phyloP scores from a whole-genome alignment of 805 yeast species.

The Hanseniaspora jakobsenii region DNA sequence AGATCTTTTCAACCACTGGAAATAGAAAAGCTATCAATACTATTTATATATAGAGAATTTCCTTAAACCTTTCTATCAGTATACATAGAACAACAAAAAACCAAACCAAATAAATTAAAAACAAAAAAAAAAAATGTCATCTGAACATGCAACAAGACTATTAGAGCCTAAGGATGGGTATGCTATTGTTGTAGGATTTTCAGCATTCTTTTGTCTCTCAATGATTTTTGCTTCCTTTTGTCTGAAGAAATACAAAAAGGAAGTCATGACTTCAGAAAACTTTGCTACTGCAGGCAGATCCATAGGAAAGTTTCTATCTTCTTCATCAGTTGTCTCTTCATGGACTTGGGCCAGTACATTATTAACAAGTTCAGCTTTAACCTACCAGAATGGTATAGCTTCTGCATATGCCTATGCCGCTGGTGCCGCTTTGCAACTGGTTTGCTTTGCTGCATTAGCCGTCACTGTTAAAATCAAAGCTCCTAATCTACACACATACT shows the following conservation, averaged over 20 bases:
- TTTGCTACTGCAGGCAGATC: conserved; percentile 87
- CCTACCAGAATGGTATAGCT: conserved; percentile 62
- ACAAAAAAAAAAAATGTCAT: background rate
- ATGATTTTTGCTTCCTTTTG: conserved; percentile 68
- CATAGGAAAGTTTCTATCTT: conserved; percentile 71
- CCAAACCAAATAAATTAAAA: background rate
- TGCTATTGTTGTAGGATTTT: conserved; percentile 80
- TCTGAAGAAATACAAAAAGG: conserved; percentile 67
- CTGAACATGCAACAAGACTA: conserved; percentile 12
- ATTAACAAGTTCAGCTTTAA: conserved; percentile 63
- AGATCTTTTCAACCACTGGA: too few species aligned
- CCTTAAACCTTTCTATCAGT: too few species aligned
- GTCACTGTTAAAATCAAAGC: conserved; percentile 81
- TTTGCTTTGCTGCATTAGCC: conserved; percentile 74
- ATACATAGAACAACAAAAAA: background rate
- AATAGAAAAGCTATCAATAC: too few species aligned
- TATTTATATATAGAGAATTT: too few species aligned
- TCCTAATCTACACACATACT: conserved; percentile 82
- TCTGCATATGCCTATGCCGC: conserved; percentile 81
- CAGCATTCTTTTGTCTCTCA: conserved; percentile 61
- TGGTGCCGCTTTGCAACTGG: conserved; percentile 84
- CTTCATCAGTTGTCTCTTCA: conserved; percentile 82
- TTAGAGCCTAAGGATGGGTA: conserved; percentile 39
- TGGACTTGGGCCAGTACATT: conserved; percentile 93
- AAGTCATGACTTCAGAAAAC: conserved; percentile 83